Percentiles rank a stretch among this genome's conserved stretches.
phyloP scores from a whole-genome alignment of 208 protist species.

The Leishmania aethiopica region DNA sequence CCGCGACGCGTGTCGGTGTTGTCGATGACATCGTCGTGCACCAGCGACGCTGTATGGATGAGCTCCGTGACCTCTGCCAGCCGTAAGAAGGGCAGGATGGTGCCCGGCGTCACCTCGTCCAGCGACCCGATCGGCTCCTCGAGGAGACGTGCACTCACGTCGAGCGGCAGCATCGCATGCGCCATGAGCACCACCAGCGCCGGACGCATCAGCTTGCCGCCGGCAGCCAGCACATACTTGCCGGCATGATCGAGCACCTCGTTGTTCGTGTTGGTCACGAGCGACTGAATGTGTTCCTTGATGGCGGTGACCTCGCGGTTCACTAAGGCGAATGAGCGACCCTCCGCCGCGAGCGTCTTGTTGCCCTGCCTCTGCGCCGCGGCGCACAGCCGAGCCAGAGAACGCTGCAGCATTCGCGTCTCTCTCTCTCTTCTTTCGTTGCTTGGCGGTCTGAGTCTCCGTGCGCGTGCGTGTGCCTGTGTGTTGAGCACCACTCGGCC shows the following conservation, averaged over 20 bases:
- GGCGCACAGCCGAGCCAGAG: slow-evolving; percentile 3
- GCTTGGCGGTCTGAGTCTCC: neutral
- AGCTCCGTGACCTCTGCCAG: slow-evolving; percentile 96
- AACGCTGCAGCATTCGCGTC: slow-evolving; percentile 19
- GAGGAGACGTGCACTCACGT: slow-evolving; percentile 44
- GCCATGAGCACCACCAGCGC: slow-evolving; percentile 81
- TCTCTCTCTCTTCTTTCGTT: neutral
- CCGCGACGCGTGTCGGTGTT: slow-evolving; percentile 92
- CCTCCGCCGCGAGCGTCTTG: slow-evolving; percentile 48
- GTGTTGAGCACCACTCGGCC: neutral
- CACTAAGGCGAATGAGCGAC: slow-evolving; percentile 63
- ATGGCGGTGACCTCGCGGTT: slow-evolving; percentile 67
- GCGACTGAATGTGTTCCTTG: slow-evolving; percentile 57
- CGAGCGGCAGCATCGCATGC: slow-evolving; percentile 64
- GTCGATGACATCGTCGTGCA: slow-evolving; percentile 98
- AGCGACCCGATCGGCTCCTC: slow-evolving; percentile 48
- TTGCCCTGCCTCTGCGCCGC: slow-evolving; percentile 31
- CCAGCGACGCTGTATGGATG: slow-evolving; percentile 95
- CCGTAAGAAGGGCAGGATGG: slow-evolving; percentile 72
- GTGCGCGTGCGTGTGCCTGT: neutral
- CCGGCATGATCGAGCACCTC: slow-evolving; percentile 81
- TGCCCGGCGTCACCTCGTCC: slow-evolving; percentile 61
- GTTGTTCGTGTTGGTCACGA: slow-evolving; percentile 70
- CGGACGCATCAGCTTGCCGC: slow-evolving; percentile 85
- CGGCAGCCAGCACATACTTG: slow-evolving; percentile 63